Evolutionary conservation across 176 grass and related monocot genomes (phyloP).

Genomic region (Urochloa ruziziensis): DNA sequence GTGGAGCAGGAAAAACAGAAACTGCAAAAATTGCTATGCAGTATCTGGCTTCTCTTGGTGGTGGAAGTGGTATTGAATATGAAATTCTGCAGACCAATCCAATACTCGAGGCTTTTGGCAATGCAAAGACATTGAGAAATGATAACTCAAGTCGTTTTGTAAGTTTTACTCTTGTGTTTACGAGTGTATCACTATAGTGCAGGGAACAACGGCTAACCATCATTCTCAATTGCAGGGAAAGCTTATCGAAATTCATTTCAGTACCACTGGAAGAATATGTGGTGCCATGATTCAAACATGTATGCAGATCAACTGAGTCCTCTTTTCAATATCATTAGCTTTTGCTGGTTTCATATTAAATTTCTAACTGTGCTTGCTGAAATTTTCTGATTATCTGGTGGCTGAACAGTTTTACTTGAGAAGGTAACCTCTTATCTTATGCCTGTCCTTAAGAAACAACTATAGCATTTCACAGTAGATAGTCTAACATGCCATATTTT

Average conservation of each 20-base stretch:
- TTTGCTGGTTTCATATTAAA: conserved; percentile 28
- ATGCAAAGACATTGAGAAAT: conserved; percentile 96
- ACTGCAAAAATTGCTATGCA: conserved; percentile 99
- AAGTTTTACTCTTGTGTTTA: conserved; percentile 54
- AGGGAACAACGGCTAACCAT: conserved; percentile 1
- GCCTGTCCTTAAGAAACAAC: not conserved
- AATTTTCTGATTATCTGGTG: conserved; percentile 34
- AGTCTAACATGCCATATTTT: conserved; percentile 30
- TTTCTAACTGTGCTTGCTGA: conserved; percentile 38
- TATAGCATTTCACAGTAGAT: not conserved
- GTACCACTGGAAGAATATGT: conserved; percentile 87
- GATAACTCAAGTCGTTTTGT: conserved; percentile 99
- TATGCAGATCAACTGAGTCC: conserved; percentile 33
- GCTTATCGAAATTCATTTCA: conserved; percentile 98
- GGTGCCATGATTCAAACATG: conserved; percentile 98
- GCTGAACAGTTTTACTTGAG: conserved; percentile 87
- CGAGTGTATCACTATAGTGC: conserved; percentile 13
- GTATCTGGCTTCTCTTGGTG: conserved; percentile 95
- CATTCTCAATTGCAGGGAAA: conserved; percentile 65
- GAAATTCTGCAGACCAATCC: conserved; percentile 97
- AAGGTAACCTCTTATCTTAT: conserved; percentile 67
- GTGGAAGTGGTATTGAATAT: conserved; percentile 96
- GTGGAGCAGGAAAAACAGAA: conserved; percentile 99
- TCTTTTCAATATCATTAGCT: conserved; percentile 18
- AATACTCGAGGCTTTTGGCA: conserved; percentile 99